Percentiles rank a stretch among this genome's conserved stretches.
Conservation (phyloP, 1,139 yeast species). For the Pichia sp. region DNA sequence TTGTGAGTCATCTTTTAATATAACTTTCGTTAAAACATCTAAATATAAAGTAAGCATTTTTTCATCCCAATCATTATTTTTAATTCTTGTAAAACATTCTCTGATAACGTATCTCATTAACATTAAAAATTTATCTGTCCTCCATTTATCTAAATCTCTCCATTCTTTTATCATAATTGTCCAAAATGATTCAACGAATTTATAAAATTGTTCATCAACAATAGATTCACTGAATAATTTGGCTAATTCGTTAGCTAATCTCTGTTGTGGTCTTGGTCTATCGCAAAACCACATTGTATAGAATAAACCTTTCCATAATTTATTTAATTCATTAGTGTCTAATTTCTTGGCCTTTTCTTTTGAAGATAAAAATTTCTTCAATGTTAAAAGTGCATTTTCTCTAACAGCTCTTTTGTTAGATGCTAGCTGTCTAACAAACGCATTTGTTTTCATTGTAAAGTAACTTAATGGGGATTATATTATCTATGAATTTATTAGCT, state of each 20-base stretch:
- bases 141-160: conserved; percentile 78
- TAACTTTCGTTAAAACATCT: conserved; percentile 33
- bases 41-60: conserved; percentile 43
- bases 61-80: conserved; percentile 50
- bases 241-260: conserved; percentile 71
- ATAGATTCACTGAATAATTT: conserved; percentile 44
- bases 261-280: conserved; percentile 85
- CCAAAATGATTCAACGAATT: conserved; percentile 79
- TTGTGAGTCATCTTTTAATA: conserved; percentile 49
- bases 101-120: conserved; percentile 72
- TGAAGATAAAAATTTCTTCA: conserved; percentile 50
- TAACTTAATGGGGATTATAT: too few relatives aligned
- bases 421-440: conserved; percentile 76
- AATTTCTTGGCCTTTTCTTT: conserved; percentile 21
- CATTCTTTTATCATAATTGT: conserved; percentile 72
- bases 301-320: conserved; percentile 91
- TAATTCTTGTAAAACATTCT: conserved; percentile 55
- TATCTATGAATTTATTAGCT: too few relatives aligned
- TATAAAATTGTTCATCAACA: conserved; percentile 36
- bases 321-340: conserved; percentile 51
- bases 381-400: conserved; percentile 67
- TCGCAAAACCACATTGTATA: conserved; percentile 96
- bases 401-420: conserved; percentile 73
- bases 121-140: conserved; percentile 79
- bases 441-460: conserved; percentile 27